A percentile compares a stretch with the other conserved stretches of the same genome.
These are phyloP conservation scores for Cydonia oblonga DNA, from an alignment of 331 rosid genomes.

Conservation along the genomic window DNA sequence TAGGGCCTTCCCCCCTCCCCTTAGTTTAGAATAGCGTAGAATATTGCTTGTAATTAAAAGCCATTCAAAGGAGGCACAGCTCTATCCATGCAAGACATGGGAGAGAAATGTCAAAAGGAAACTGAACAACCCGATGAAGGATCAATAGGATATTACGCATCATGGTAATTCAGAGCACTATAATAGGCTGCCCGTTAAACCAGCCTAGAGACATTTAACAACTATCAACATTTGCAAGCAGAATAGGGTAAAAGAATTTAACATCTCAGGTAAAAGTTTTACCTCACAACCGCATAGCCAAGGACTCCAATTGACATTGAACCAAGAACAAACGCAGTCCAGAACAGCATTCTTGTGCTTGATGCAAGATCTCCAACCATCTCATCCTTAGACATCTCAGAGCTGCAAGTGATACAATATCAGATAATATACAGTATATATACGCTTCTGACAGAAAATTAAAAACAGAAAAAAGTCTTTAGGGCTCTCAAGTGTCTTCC, in stretches of 20 bases:
- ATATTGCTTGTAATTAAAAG: too few relatives aligned
- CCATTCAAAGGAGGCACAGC: too few relatives aligned
- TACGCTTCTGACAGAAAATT: neutral
- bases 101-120: too few relatives aligned
- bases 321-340: constrained; percentile 54
- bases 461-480: too few relatives aligned
- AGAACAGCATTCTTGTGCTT: constrained; percentile 40
- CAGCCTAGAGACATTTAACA: neutral
- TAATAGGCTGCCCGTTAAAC: neutral
- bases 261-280: neutral
- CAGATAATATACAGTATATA: neutral
- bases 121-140: neutral
- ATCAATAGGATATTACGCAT: neutral
- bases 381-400: constrained; percentile 71
- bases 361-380: constrained; percentile 58
- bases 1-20: too few relatives aligned
- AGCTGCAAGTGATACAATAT: constrained; percentile 38
- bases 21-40: too few relatives aligned
- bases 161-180: neutral
- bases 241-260: neutral
- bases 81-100: too few relatives aligned
- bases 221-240: neutral
- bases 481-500: neutral
- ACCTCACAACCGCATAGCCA: constrained; percentile 66
- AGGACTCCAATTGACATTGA: constrained; percentile 68